phyloP scores from a whole-genome alignment of 2,329 filamentous ascomycete genomes.

The Botrytis tulipae region DNA sequence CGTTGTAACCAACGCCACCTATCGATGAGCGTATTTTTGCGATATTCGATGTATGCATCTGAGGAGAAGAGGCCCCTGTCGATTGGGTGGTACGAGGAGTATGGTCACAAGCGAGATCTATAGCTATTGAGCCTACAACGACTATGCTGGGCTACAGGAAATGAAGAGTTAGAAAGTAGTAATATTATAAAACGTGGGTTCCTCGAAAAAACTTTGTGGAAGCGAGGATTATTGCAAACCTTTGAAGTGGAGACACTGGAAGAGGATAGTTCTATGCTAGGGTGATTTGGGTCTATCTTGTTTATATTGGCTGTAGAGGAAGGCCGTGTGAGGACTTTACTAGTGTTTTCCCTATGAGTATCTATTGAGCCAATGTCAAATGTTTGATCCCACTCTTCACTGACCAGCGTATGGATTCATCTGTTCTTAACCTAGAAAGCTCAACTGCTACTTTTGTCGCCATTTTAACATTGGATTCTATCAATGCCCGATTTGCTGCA shows the following conservation, averaged over 20 bases:
- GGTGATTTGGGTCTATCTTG: background rate
- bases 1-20: constrained; percentile 89
- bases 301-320: background rate
- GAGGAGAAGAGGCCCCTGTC: constrained; percentile 40
- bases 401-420: background rate
- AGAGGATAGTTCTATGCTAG: background rate
- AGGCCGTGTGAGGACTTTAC: background rate
- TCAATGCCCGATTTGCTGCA: constrained; percentile 60
- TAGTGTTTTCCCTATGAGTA: background rate
- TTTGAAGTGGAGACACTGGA: background rate
- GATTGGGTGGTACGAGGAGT: constrained; percentile 29
- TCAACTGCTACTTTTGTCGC: constrained; percentile 65
- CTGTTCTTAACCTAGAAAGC: constrained; percentile 23
- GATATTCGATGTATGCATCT: constrained; percentile 78
- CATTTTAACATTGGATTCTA: constrained; percentile 64
- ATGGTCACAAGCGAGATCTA: constrained; percentile 86
- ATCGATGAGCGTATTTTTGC: constrained; percentile 77
- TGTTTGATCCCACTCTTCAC: background rate
- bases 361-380: constrained; percentile 6
- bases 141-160: constrained; percentile 55
- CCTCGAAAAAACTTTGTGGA: background rate
- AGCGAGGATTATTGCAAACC: constrained; percentile 4
- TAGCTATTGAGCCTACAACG: constrained; percentile 84
- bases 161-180: background rate
- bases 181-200: background rate